A percentile compares a stretch with the other conserved stretches of the same genome.
Evolutionary conservation across 305 asterid genomes (phyloP).

Genomic region (Solanum chacoense): DNA sequence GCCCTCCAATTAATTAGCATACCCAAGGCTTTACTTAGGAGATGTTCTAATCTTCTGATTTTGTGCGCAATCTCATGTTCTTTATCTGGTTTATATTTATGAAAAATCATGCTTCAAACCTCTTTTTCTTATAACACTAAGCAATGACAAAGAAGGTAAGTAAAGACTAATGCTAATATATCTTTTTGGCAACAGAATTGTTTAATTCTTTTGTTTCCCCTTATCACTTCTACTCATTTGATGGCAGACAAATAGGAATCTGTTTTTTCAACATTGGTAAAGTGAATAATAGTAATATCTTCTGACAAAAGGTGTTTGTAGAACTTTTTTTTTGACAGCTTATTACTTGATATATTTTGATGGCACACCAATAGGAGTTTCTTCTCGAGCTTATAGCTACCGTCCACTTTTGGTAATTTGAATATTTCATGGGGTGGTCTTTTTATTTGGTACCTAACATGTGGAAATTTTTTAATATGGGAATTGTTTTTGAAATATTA

Average conservation of each 20-base stretch:
- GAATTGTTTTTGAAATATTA: background rate
- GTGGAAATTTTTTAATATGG: background rate
- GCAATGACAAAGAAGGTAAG: background rate
- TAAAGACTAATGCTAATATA: background rate
- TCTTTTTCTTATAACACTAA: background rate
- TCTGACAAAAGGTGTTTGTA: background rate
- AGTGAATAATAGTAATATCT: background rate
- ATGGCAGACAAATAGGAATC: background rate
- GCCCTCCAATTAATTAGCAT: background rate
- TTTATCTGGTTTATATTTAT: background rate
- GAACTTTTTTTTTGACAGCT: background rate
- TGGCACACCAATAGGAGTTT: background rate
- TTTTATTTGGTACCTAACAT: background rate
- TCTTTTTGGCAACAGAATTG: background rate
- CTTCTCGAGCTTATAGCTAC: background rate
- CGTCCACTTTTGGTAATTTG: background rate
- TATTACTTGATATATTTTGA: background rate
- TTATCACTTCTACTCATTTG: background rate
- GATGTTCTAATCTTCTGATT: background rate
- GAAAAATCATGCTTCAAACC: background rate
- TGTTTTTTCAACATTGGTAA: background rate
- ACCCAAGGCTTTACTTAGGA: background rate
- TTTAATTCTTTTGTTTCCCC: background rate
- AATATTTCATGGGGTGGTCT: background rate
- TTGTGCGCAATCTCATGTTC: background rate